Base-by-base conservation (phyloP, 768 basidiomycete species). In the Trametes maxima region DNA sequence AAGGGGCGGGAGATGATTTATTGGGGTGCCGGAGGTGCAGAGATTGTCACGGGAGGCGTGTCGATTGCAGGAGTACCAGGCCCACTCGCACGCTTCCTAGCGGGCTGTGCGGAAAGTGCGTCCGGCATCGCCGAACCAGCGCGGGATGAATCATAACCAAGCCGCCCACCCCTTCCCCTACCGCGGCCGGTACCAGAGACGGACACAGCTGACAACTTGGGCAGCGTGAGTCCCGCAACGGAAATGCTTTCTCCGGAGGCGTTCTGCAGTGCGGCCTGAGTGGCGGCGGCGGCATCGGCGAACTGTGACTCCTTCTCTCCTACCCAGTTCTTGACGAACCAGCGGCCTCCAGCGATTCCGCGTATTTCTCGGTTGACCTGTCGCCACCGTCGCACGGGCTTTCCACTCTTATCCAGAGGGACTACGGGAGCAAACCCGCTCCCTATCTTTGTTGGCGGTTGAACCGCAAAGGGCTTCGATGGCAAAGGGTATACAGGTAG, bases 251-350 rank as follows among this genome's bases (percentile, higher is more conserved):
- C 60, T 2, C 56, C 64, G 13, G 63, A 43, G 2, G 62, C 54
- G 44, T 53, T 60, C 36, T 61, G 61, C 8, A 59, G 58, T 5
- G 64, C 58, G 5, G 68, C 66, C 10, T 65, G 63, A 2, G 61
- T 61, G 0, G 65, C 65, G 24, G 64, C 65, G 17, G 65, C 45
- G 2, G 66, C 67, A 12, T 59, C 39, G 1, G 85, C 82, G 59
- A 81, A 85, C 51, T 88, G 82, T 10, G 89, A 90, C 52, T 91
- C 89, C 72, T 89, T 91, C 62, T 86, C 87, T 21, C 90, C 91
- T n/a, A 90, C 88, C 90, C 90, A 93, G n/a, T 88, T 75, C 35
- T 81, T 82, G 6, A 85, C 76, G 65, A 92, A 87, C 91, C 91
- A 93, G 42, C 90, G 84, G 0, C 91, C 91, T 13, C 91, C 91